Conservation (phyloP, 2,329 filamentous ascomycete genomes). For the Fusarium mangiferae region DNA sequence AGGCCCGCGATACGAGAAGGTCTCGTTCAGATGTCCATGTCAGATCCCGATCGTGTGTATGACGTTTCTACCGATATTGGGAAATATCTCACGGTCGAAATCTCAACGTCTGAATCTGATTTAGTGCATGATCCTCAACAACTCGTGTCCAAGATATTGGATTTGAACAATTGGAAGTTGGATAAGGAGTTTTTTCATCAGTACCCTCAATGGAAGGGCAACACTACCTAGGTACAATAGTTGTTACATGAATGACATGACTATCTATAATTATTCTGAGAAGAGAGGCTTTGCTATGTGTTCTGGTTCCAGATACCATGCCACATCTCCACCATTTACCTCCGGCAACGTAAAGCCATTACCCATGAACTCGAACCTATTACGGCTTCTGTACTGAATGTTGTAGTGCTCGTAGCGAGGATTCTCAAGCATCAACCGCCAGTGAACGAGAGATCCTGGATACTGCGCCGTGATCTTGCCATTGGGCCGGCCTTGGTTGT, state of each 20-base stretch:
- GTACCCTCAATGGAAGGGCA: constrained; percentile 5
- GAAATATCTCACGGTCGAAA: constrained; percentile 1
- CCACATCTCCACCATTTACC: not conserved
- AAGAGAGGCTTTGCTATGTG: constrained; percentile 8
- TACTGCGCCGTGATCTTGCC: constrained; percentile 15
- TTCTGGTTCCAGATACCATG: constrained; percentile 11
- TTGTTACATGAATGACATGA: accelerated
- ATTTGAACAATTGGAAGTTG: constrained; percentile 11
- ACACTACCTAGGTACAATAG: not conserved
- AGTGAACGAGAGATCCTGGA: constrained; percentile 11
- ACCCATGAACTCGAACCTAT: constrained; percentile 21
- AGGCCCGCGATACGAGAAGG: constrained; percentile 14
- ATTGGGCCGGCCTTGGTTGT: constrained; percentile 1
- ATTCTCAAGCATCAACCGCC: constrained; percentile 5
- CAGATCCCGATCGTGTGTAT: not conserved
- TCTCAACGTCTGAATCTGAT: not conserved
- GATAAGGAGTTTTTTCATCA: constrained; percentile 4
- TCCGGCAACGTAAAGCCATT: constrained; percentile 7
- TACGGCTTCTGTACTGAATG: constrained; percentile 4
- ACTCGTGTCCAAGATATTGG: not conserved
- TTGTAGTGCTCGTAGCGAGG: constrained; percentile 8
- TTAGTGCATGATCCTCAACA: not conserved
- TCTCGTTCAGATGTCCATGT: constrained; percentile 6
- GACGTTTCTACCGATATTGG: not conserved
- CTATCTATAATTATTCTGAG: not conserved